These are phyloP conservation scores for Amanita molliuscula DNA, from an alignment of 768 basidiomycete genomes.

Conservation along the genomic window DNA sequence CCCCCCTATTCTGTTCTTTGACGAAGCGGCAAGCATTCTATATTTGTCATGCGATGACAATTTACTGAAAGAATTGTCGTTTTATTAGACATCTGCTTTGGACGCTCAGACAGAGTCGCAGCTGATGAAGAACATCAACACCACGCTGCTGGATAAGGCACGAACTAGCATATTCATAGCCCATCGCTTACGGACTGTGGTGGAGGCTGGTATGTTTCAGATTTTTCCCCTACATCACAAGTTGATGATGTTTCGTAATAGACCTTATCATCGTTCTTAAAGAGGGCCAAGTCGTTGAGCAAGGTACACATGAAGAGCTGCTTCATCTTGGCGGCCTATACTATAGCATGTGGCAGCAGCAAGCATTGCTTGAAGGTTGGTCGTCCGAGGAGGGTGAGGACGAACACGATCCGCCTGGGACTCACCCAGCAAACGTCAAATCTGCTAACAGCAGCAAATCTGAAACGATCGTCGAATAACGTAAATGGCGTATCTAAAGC, in stretches of 20 bases:
- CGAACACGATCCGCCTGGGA: background rate
- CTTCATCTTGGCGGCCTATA: conserved; percentile 64
- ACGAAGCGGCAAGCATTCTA: conserved; percentile 76
- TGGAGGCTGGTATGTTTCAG: conserved; percentile 64
- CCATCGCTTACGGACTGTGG: conserved; percentile 80
- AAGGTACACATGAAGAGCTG: conserved; percentile 88
- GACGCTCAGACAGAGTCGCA: conserved; percentile 94
- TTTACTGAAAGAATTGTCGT: background rate
- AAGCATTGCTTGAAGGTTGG: conserved; percentile 36
- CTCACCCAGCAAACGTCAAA: too few species aligned
- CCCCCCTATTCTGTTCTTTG: conserved; percentile 94
- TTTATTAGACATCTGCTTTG: conserved; percentile 77
- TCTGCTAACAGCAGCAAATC: too few species aligned
- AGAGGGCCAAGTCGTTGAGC: conserved; percentile 85
- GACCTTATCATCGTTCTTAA: conserved; percentile 91
- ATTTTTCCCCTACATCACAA: background rate
- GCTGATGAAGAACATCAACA: conserved; percentile 90
- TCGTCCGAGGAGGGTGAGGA: background rate
- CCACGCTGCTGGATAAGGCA: conserved; percentile 58
- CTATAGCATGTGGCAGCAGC: conserved; percentile 74
- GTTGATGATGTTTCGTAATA: conserved; percentile 13
- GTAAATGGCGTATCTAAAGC: background rate
- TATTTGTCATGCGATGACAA: background rate
- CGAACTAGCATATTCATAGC: conserved; percentile 97
- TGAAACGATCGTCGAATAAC: background rate